phyloP scores from a whole-genome alignment of 2,329 filamentous ascomycete genomes.

The Beauveria brongniartii region DNA sequence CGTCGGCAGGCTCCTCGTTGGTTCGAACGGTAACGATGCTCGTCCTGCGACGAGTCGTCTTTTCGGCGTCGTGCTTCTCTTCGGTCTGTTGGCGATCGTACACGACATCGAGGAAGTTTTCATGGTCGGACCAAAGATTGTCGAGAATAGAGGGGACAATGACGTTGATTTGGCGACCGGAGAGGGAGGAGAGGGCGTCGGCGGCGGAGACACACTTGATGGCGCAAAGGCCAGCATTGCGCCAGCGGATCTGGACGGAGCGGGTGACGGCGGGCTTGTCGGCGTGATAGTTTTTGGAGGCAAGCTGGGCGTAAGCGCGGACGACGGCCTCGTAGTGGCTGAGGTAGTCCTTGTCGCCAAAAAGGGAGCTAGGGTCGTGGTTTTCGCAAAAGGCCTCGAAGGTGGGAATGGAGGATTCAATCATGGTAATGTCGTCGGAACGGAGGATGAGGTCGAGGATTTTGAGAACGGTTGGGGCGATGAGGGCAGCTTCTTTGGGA shows the following conservation, averaged over 20 bases:
- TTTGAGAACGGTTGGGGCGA: constrained; percentile 75
- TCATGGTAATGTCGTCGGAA: constrained; percentile 83
- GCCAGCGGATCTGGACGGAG: constrained; percentile 72
- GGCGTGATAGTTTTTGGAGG: constrained; percentile 51
- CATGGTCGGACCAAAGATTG: constrained; percentile 71
- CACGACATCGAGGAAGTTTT: constrained; percentile 60
- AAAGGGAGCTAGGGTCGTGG: constrained; percentile 77
- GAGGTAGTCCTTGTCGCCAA: constrained; percentile 78
- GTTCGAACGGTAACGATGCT: constrained; percentile 75
- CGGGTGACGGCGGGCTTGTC: constrained; percentile 53
- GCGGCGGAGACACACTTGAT: constrained; percentile 75
- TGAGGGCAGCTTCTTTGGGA: constrained; percentile 81
- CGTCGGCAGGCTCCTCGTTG: constrained; percentile 55
- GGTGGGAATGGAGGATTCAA: constrained; percentile 79
- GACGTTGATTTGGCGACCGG: constrained; percentile 65
- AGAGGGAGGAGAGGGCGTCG: constrained; percentile 67
- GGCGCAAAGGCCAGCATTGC: constrained; percentile 64
- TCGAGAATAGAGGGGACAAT: constrained; percentile 80
- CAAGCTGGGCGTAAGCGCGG: constrained; percentile 68
- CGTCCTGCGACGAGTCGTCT: constrained; percentile 56
- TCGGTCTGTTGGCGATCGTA: constrained; percentile 58
- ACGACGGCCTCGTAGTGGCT: constrained; percentile 78
- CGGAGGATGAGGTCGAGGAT: constrained; percentile 76
- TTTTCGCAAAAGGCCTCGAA: constrained; percentile 85
- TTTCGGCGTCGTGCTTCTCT: constrained; percentile 61